phyloP scores from a whole-genome alignment of 2,329 filamentous ascomycete genomes.

The Cladophialophora carrionii region DNA sequence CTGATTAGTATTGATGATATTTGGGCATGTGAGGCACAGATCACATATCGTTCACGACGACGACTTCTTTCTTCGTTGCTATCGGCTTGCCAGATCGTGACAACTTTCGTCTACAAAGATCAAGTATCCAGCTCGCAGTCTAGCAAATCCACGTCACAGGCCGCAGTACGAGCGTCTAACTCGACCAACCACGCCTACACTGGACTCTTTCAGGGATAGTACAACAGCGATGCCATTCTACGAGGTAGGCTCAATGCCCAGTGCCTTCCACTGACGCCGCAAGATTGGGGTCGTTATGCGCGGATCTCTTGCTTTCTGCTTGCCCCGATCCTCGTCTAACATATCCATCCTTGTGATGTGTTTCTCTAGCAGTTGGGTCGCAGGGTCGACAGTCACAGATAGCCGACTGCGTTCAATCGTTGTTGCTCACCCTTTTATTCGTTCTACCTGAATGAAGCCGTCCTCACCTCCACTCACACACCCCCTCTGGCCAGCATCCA shows the following conservation, averaged over 20 bases:
- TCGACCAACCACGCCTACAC: not conserved
- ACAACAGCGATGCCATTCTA: conserved; percentile 29
- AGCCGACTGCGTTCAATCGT: not conserved
- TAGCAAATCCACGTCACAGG: not conserved
- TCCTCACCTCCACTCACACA: not conserved
- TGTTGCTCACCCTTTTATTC: not conserved
- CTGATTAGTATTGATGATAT: conserved; percentile 13
- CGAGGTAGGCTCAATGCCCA: conserved; percentile 18
- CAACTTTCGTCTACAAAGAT: not conserved
- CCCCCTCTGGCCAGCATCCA: not conserved
- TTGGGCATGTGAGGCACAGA: not conserved
- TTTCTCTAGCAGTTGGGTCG: not conserved
- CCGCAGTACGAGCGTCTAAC: not conserved
- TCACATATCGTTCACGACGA: not conserved
- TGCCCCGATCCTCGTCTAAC: not conserved
- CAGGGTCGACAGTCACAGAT: not conserved
- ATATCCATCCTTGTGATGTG: not conserved
- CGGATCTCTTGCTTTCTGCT: not conserved
- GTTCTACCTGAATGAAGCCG: not conserved
- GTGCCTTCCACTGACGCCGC: not conserved
- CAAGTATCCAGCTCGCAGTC: not conserved
- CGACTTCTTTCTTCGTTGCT: not conserved
- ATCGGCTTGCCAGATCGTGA: not conserved
- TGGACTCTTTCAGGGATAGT: not conserved
- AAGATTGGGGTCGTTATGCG: not conserved